Evolutionary conservation across 176 grass and related monocot species (phyloP).

Genomic region (Bonia amplexicaulis): DNA sequence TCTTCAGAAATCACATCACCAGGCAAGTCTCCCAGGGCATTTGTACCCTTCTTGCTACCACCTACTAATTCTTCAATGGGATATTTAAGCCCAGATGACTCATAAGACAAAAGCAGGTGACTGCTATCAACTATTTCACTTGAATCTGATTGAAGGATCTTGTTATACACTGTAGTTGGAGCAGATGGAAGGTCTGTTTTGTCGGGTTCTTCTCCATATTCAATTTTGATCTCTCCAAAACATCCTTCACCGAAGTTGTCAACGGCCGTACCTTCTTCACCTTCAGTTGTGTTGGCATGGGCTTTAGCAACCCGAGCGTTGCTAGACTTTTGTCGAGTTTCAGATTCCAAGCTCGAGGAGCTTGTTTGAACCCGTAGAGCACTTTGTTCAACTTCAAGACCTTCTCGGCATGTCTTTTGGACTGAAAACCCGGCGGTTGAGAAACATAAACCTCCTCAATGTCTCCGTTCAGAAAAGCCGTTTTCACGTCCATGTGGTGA

Average conservation of each 20-base stretch:
- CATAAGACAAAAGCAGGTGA: background rate
- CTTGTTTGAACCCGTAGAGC: too few relatives aligned
- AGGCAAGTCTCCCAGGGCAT: background rate
- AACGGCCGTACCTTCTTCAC: background rate
- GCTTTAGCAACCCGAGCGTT: too few relatives aligned
- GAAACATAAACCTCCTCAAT: too few relatives aligned
- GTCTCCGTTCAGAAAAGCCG: too few relatives aligned
- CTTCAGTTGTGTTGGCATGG: too few relatives aligned
- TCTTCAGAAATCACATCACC: background rate
- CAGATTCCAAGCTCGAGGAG: too few relatives aligned
- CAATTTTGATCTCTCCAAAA: background rate
- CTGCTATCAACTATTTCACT: conserved; percentile 22
- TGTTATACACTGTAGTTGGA: background rate
- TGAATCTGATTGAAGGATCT: conserved; percentile 23
- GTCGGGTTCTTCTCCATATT: background rate
- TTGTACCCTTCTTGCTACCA: conserved; percentile 19
- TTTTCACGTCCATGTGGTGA: too few relatives aligned
- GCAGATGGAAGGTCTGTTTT: conserved; percentile 2
- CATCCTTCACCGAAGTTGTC: conserved; percentile 19
- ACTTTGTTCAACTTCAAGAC: too few relatives aligned
- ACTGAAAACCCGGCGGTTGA: too few relatives aligned
- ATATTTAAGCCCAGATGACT: conserved; percentile 13
- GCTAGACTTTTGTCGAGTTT: too few relatives aligned
- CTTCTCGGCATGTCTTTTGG: too few relatives aligned
- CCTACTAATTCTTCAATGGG: background rate